Conservation (phyloP, 2,329 filamentous ascomycete species). For the Penicillium verrucosum region DNA sequence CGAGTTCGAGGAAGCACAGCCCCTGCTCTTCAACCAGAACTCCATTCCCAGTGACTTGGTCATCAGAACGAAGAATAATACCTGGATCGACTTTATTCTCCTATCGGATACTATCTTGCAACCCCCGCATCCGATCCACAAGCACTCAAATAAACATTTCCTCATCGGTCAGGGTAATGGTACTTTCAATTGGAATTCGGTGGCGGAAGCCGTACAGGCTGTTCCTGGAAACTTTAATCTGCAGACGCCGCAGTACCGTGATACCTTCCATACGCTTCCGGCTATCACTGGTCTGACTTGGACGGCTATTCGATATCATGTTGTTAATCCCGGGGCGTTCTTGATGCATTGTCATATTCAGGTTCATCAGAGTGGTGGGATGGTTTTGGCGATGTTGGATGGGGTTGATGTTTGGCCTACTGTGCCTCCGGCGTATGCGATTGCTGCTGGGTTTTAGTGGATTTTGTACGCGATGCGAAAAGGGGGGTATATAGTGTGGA, state of each 20-base stretch:
- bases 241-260: slow-evolving; percentile 53
- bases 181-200: slow-evolving; percentile 51
- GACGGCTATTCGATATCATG: slow-evolving; percentile 48
- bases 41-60: slow-evolving; percentile 39
- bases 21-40: slow-evolving; percentile 28
- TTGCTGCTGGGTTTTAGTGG: slow-evolving; percentile 16
- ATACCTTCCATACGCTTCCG: slow-evolving; percentile 45
- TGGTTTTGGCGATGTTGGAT: slow-evolving; percentile 50
- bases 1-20: slow-evolving; percentile 22
- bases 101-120: slow-evolving; percentile 44
- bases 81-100: slow-evolving; percentile 58
- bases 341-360: slow-evolving; percentile 54
- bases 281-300: slow-evolving; percentile 36
- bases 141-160: slow-evolving; percentile 62
- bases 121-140: slow-evolving; percentile 61
- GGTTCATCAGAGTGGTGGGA: slow-evolving; percentile 50
- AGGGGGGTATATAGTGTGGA: not conserved
- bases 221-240: slow-evolving; percentile 57
- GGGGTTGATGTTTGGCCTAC: slow-evolving; percentile 47
- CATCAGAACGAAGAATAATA: slow-evolving; percentile 47
- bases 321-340: slow-evolving; percentile 49
- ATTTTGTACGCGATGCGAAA: not conserved
- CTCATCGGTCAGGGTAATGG: slow-evolving; percentile 54
- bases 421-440: slow-evolving; percentile 14
- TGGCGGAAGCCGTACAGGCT: slow-evolving; percentile 52